Percentiles rank a stretch among this genome's conserved stretches.
phyloP scores from a whole-genome alignment of 2,329 filamentous ascomycete genomes.

The Tolypocladium amazonense region DNA sequence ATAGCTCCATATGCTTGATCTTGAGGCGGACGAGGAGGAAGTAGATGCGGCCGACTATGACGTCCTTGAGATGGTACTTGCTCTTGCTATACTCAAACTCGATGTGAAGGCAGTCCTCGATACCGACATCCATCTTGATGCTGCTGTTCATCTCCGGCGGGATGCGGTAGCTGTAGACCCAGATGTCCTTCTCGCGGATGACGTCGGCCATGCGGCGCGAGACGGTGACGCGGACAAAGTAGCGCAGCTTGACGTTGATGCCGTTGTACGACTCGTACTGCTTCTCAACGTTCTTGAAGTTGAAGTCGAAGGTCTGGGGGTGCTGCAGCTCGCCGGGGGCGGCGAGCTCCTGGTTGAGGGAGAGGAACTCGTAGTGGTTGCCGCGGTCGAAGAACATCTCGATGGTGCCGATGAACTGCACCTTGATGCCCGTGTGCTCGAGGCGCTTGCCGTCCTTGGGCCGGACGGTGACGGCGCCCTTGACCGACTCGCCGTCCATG shows the following conservation, averaged over 20 bases:
- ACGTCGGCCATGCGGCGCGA: conserved; percentile 96
- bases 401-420: conserved; percentile 98
- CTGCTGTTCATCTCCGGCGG: conserved; percentile 95
- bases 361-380: conserved; percentile 98
- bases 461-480: conserved; percentile 86
- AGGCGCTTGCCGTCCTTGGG: conserved; percentile 97
- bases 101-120: conserved; percentile 97
- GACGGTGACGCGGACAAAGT: conserved; percentile 95
- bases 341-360: conserved; percentile 90
- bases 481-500: conserved; percentile 96
- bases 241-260: conserved; percentile 98
- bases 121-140: conserved; percentile 99
- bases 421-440: conserved; percentile 98
- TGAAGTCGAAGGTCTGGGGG: conserved; percentile 97
- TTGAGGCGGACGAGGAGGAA: conserved; percentile 94
- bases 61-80: conserved; percentile 98
- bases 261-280: conserved; percentile 99
- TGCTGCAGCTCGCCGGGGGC: conserved; percentile 96
- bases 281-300: conserved; percentile 99
- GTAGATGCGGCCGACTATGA: conserved; percentile 97
- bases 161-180: conserved; percentile 98
- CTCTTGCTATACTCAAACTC: conserved; percentile 99
- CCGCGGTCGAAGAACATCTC: conserved; percentile 99
- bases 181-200: conserved; percentile 97
- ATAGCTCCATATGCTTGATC: conserved; percentile 99